A percentile compares a stretch with the other conserved stretches of the same genome.
Conservation (phyloP, 1,284 basidiomycete genomes). For the Anthracocystis walkeri region DNA sequence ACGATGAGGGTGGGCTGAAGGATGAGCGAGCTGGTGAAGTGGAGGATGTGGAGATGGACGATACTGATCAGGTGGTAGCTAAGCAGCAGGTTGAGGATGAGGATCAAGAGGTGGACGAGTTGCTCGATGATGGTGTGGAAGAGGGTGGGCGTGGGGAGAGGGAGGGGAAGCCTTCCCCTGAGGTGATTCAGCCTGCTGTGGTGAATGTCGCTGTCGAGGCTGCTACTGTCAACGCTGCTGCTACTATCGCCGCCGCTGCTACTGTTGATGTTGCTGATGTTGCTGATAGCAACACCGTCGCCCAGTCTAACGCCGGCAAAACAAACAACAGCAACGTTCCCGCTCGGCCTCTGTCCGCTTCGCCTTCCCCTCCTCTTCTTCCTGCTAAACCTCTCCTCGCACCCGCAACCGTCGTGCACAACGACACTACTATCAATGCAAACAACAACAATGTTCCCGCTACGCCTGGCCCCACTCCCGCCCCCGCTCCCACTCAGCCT, state of each 20-base stretch:
- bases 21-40: not conserved
- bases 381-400: too few species aligned
- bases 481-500: not conserved
- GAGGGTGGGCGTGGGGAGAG: not conserved
- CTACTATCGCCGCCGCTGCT: not conserved
- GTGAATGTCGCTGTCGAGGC: too few species aligned
- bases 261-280: not conserved
- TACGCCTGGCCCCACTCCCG: not conserved
- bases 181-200: not conserved
- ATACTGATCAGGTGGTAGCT: not conserved
- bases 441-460: not conserved
- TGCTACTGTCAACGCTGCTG: too few species aligned
- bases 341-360: too few species aligned
- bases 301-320: too few species aligned
- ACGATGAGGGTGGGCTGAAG: too few species aligned
- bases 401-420: too few species aligned
- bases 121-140: not conserved
- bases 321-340: too few species aligned
- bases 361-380: too few species aligned
- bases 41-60: not conserved
- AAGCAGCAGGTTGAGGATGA: not conserved
- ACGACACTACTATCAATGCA: too few species aligned
- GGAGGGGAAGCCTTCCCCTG: not conserved
- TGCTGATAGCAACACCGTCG: too few species aligned
- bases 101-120: slow-evolving; percentile 10